These are phyloP conservation scores for Entomortierella lignicola DNA, from an alignment of 192 early-diverging fungal genomes.

Conservation along the genomic window DNA sequence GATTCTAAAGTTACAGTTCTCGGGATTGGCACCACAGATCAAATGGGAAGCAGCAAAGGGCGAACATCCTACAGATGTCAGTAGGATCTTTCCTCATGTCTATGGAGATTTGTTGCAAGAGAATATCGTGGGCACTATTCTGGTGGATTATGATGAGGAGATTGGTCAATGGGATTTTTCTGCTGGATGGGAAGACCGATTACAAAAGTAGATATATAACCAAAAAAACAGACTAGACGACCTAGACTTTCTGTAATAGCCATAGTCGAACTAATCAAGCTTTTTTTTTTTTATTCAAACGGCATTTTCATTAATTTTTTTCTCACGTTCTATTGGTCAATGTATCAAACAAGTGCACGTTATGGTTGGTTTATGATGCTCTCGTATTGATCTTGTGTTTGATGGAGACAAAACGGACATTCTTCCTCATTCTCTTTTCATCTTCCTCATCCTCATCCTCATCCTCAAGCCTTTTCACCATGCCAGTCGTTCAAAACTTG, in stretches of 20 bases:
- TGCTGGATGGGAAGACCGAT: slow-evolving; percentile 41
- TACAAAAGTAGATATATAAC: slow-evolving; percentile 16
- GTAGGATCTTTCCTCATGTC: slow-evolving; percentile 49
- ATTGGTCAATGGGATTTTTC: slow-evolving; percentile 30
- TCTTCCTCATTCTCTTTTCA: too few species aligned
- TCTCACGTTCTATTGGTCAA: too few species aligned
- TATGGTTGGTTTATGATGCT: too few species aligned
- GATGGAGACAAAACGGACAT: not conserved
- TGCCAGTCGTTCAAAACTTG: not conserved
- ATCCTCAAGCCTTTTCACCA: too few species aligned
- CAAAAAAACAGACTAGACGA: too few species aligned
- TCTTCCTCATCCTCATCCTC: too few species aligned
- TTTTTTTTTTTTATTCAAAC: too few species aligned
- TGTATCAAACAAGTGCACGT: too few species aligned
- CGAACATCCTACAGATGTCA: slow-evolving; percentile 36
- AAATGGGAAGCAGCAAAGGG: slow-evolving; percentile 49
- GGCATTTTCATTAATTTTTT: not conserved
- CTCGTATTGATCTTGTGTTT: too few species aligned
- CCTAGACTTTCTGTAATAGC: too few species aligned
- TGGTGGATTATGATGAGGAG: slow-evolving; percentile 22
- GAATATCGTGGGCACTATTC: slow-evolving; percentile 18
- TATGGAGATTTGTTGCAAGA: slow-evolving; percentile 42
- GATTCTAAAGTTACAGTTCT: slow-evolving; percentile 41
- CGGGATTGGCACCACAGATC: slow-evolving; percentile 22
- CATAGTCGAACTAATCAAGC: too few species aligned